Base-by-base conservation (phyloP, 176 grass and related monocot species). In the Melocanna baccifera region DNA sequence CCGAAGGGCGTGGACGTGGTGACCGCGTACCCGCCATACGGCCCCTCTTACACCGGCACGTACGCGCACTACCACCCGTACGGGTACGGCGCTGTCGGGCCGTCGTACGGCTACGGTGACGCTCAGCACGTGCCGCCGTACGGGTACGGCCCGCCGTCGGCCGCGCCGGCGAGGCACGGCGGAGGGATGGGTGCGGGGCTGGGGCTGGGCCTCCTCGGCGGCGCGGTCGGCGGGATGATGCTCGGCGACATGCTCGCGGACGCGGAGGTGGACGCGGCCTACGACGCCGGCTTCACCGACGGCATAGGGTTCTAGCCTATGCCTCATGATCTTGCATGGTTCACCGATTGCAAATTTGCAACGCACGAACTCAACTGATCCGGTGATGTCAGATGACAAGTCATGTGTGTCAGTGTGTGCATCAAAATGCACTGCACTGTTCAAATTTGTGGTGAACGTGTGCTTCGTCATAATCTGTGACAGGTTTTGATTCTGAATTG, bases 201-300 rank as follows among this genome's bases (percentile, higher is more conserved):
- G 7, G 76, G 87, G 0, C 20, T 89, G 61, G 90, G 80, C 1
- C 67, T 87, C 58, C 71, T 91, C 67, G 66, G 83, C 5, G 85
- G 79, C 29, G 86, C 73, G 3, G 73, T 83, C 30, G 80, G 73
- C 62, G 87, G 87, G 69, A 25, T 89, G 70, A 43, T 85, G 82
- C 20, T 89, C n/a, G 76, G 82, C 40, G 69, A 80, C 28, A 80
- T 76, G 40, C 12, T 79, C 67, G 67, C 77, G 72, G 76, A 91
- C 67, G 37, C 34, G 4, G 51, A 72, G 12, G 62, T 86, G 58
- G 67, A 87, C 85, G 28, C 66, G 26, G 23, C 80, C 23, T 72
- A 61, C 22, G 43, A 65, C 75, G 30, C 63, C 77, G 77, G 77
- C 67, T 80, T 26, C 62, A 66, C 29, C 8, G 22, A 58, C 9